These are phyloP conservation scores for Albifimbria verrucaria DNA, from an alignment of 2,329 filamentous ascomycete species.

Conservation along the genomic window DNA sequence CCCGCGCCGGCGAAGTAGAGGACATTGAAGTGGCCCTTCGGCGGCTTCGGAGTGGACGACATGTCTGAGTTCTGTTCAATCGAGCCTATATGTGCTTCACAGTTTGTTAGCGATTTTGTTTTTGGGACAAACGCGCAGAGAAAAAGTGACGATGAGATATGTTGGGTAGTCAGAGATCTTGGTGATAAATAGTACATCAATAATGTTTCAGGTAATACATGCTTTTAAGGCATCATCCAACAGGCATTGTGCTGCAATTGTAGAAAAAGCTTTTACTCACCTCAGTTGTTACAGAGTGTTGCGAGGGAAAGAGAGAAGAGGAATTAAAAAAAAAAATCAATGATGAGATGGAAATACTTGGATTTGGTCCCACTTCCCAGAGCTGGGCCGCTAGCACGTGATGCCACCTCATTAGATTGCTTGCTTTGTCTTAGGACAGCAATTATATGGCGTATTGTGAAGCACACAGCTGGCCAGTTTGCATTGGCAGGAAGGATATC, in stretches of 20 bases:
- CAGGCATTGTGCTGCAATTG: neutral
- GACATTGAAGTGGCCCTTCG: constrained; percentile 68
- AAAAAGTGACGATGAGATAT: neutral
- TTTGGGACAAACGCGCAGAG: too few relatives aligned
- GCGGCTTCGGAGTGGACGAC: constrained; percentile 41
- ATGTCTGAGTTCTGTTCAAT: constrained; percentile 18
- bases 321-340: constrained; percentile 4
- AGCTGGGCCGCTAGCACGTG: too few relatives aligned
- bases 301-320: constrained; percentile 6
- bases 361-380: too few relatives aligned
- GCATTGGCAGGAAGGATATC: too few relatives aligned
- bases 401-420: too few relatives aligned
- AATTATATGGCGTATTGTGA: too few relatives aligned
- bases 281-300: constrained; percentile 1
- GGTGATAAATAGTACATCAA: constrained; percentile 63
- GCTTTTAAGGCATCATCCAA: constrained; percentile 53
- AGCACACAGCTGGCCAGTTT: too few relatives aligned
- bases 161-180: constrained; percentile 63
- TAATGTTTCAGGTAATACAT: constrained; percentile 57
- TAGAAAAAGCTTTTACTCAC: constrained; percentile 26
- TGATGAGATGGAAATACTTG: neutral
- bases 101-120: constrained; percentile 20
- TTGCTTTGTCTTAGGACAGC: too few relatives aligned
- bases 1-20: constrained; percentile 79
- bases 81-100: neutral